Conservation (phyloP, 768 basidiomycete genomes). For the Pleurotus citrinopileatus region DNA sequence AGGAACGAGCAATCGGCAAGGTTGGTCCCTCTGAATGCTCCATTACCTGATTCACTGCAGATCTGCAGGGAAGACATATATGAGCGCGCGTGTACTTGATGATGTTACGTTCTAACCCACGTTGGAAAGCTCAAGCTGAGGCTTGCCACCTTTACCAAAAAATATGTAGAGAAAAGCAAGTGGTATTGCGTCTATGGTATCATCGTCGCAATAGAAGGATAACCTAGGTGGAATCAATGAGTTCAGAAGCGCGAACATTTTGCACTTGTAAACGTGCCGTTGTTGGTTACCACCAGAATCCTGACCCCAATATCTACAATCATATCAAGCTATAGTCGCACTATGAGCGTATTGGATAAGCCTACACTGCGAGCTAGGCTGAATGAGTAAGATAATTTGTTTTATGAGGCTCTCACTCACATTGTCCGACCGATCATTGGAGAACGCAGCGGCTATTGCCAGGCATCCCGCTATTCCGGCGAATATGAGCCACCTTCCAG, state of each 20-base stretch:
- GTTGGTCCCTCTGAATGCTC: constrained; percentile 54
- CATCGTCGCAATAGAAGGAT: constrained; percentile 62
- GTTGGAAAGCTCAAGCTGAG: constrained; percentile 61
- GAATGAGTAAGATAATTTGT: neutral
- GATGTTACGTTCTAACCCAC: constrained; percentile 27
- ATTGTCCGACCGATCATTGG: constrained; percentile 33
- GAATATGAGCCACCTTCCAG: constrained; percentile 9
- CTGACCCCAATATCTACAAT: constrained; percentile 39
- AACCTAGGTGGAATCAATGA: too few species aligned
- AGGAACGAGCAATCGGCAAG: constrained; percentile 66
- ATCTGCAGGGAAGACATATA: constrained; percentile 32
- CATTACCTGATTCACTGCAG: constrained; percentile 43
- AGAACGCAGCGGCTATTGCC: constrained; percentile 26
- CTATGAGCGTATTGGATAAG: neutral
- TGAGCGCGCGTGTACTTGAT: neutral
- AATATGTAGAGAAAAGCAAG: constrained; percentile 60
- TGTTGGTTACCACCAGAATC: constrained; percentile 36
- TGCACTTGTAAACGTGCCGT: constrained; percentile 28
- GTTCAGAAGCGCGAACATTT: too few species aligned
- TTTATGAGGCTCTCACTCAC: constrained; percentile 19
- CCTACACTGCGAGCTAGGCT: constrained; percentile 35
- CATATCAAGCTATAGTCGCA: neutral
- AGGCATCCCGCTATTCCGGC: constrained; percentile 15
- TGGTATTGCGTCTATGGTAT: constrained; percentile 59
- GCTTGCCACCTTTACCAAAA: constrained; percentile 57